Evolutionary conservation across 345 rosid species (phyloP), one percentile per base, ranked within the genome.

Genomic region (Abelmoschus esculentus): DNA sequence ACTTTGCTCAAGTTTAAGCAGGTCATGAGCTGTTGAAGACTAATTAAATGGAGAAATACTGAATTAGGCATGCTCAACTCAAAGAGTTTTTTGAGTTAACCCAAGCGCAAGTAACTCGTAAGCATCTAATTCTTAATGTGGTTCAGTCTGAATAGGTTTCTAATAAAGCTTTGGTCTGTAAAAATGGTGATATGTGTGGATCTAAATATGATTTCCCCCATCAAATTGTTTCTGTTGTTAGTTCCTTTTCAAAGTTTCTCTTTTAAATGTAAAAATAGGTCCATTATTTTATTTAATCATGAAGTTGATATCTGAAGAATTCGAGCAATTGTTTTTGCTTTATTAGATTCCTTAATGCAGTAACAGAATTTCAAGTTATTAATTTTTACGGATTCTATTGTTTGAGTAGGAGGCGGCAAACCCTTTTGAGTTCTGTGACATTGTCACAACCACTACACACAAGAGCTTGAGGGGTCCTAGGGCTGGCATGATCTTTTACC

Each of bases 401-500:
- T 40, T 42, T 9, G 52, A 67, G 72, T 70, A 96, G 99, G 99
- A 96, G 90, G 99, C 97, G 40, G 87, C 88, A 12, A 87, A 87
- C 81, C 99, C 99, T 1, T 96, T 96, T 44, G 99, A 92, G 75
- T 87, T 66, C 80, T 92, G 98, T 82, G 97, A 96, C 83, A 84
- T 96, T 61, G 99, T 96, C 78, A 96, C 99, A 34, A 96, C 99
- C 70, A 96, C 99, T 19, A 96, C 99, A 68, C 99, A 96, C 88
- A 96, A 96, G 87, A 96, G 98, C 79, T 83, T 96, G 89, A 89
- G 99, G 80, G 99, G 99, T 73, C 99, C 99, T 0, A 90, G 99
- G 73, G 97, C 99, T 47, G 99, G 99, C 71, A 96, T 96, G 99
- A 96, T 96, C 78, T 96, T 96, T 85, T 96, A 86, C 80, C 76